Base-by-base conservation (phyloP, 2,329 filamentous ascomycete species). In the Aspergillus phoenicis region DNA sequence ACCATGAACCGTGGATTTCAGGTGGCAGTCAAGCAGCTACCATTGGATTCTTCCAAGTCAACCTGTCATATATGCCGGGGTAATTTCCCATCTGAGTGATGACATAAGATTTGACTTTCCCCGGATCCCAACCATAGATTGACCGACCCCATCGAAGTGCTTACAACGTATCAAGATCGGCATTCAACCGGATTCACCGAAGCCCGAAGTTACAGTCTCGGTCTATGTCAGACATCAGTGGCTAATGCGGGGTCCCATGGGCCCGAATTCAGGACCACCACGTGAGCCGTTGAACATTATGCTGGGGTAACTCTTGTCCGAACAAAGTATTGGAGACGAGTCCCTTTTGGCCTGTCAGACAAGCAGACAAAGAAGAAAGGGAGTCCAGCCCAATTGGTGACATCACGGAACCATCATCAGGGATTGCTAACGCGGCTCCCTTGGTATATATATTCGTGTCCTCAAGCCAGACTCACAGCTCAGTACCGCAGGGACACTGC, bases 61-160 rank as follows among this genome's bases (percentile, higher is more conserved):
- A 22, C 52, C 52, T 55, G 52, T 55, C 52, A 55, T 55, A 45
- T 33, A 20, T 26, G 38, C 43, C 52, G 24, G 17, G 38, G 52
- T 39, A 30, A 47, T 45, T 55, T n/a, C 52, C 52, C 52, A 39
- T 55, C 52, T 55, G 52, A 33, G 52, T 55, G 49, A 55, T 55
- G 52, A 55, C 52, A 45, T 45, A 55, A 55, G 45, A 26, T 22
- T 55, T 45, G 52, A 47, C 38, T 55, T 55, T 45, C 52, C 52
- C 52, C 52, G 20, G 52, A 55, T 55, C 52, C 24, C 22, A 13
- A 45, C 52, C 52, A 24, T 24, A 55, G 8, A 55, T 43, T 8
- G 17, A 8, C 8, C 13, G 8, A 8, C 26, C 47, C 47, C 15
- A n/a, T 8, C 24, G 10, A 36, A 33, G 30, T 30, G 39, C 24